Evolutionary conservation across 371 early-diverging fungal genomes (phyloP), one percentile per base, ranked within the genome.

Genomic region (Actinomortierella ambigua): DNA sequence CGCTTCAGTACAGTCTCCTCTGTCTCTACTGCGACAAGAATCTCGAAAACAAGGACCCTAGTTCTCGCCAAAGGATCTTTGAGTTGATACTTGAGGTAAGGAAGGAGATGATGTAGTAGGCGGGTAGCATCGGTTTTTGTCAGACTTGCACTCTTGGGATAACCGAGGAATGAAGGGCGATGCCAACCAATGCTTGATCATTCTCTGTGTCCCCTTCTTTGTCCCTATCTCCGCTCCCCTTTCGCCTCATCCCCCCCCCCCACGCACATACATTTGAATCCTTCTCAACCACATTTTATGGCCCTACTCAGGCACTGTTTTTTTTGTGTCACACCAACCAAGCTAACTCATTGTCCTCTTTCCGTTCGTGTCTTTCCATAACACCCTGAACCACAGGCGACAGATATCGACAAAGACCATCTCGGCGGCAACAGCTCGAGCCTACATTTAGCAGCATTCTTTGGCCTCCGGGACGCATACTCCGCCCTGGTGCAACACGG

Each of bases 361-460:
- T 34, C 34, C 34, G 34, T 11, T 34, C 34, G 34, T 11, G 34
- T 34, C 34, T 34, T 34, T 34, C 34, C 34, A 6, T 34, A 11
- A 34, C 34, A 34, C 34, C 48, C 8, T 48, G 22, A 48, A 48
- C 8, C 8, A 43, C 50, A 68, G 68, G 62, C 13, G 22, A 44
- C 26, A 2, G 40, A 57, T 18, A 34, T 68, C 18, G 62, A 53
- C 22, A 18, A 15, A 18, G 26, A 40, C 29, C 22, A 20, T 34
- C 43, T 68, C 49, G 68, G 51, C 0, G 28, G 58, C 24, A 40
- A n/a, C 39, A 58, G 57, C 29, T 61, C 57, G 23, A 58, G 41
- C n/a, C 18, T 68, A 5, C 68, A 68, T 28, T 40, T 68, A 22
- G 62, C 68, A 6, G 68, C 68, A 9, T 62, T 68, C 26, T 49